phyloP scores from a whole-genome alignment of 768 basidiomycete species.

The Boletus tylopilopsis region DNA sequence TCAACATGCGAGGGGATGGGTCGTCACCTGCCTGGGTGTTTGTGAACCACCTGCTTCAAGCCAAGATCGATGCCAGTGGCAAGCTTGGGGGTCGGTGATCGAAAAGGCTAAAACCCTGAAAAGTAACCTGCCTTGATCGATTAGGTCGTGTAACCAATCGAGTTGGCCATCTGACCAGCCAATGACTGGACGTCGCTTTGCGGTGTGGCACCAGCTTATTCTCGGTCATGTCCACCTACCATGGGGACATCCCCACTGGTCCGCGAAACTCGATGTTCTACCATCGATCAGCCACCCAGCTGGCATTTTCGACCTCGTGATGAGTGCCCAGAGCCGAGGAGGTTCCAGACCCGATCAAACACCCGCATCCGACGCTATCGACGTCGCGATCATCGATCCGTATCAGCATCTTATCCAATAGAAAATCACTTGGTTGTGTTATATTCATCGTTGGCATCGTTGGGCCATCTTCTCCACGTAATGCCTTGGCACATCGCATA shows the following conservation, averaged over 20 bases:
- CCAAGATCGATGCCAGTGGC: no score
- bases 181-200: background rate
- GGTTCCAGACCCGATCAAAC: constrained; percentile 12
- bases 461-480: constrained; percentile 27
- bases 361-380: background rate
- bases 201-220: background rate
- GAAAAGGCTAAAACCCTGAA: constrained; percentile 21
- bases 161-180: background rate
- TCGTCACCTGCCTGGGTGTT: constrained; percentile 3
- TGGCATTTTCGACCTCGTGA: constrained; percentile 6
- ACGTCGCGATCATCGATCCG: constrained; percentile 18
- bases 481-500: background rate
- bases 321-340: constrained; percentile 13
- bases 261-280: background rate
- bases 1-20: background rate
- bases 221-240: no score
- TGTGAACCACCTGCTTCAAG: no score
- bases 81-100: background rate
- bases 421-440: constrained; percentile 10
- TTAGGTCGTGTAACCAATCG: background rate
- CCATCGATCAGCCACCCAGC: constrained; percentile 1
- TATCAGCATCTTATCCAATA: constrained; percentile 9
- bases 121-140: constrained; percentile 4
- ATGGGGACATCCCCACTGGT: background rate
- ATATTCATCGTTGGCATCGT: constrained; percentile 7